Percentiles rank a stretch among this genome's conserved stretches.
Evolutionary conservation across 2,329 filamentous ascomycete species (phyloP).

Genomic region (Massarina eburnea): DNA sequence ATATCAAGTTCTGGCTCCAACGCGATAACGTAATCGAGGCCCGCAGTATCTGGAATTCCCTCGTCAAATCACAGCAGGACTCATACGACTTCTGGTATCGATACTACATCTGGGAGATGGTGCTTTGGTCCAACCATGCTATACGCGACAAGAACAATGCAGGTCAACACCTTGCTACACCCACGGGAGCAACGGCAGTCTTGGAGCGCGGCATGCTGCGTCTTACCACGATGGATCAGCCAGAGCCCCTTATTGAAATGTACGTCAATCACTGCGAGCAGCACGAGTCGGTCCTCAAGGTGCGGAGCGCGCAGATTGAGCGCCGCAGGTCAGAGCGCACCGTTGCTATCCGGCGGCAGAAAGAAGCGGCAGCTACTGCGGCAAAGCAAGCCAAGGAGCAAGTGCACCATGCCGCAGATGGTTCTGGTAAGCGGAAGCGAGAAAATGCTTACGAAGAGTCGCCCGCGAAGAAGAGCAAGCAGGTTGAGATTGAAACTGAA

Average conservation of each 20-base stretch:
- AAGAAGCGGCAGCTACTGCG: slow-evolving; percentile 63
- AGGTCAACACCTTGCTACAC: slow-evolving; percentile 56
- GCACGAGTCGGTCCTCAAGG: slow-evolving; percentile 75
- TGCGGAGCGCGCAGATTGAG: slow-evolving; percentile 73
- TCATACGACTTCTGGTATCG: slow-evolving; percentile 93
- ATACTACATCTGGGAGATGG: slow-evolving; percentile 91
- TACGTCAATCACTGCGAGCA: slow-evolving; percentile 84
- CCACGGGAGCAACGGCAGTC: slow-evolving; percentile 73
- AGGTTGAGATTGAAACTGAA: slow-evolving; percentile 35
- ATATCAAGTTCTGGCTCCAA: slow-evolving; percentile 88
- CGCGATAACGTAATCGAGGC: slow-evolving; percentile 77
- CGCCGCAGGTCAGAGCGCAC: slow-evolving; percentile 62
- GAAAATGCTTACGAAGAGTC: slow-evolving; percentile 52
- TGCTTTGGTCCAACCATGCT: slow-evolving; percentile 63
- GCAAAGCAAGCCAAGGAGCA: slow-evolving; percentile 19
- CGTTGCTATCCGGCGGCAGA: slow-evolving; percentile 59
- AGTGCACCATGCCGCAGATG: slow-evolving; percentile 46
- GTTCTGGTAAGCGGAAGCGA: slow-evolving; percentile 71
- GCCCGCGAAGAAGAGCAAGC: slow-evolving; percentile 69
- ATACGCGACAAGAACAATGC: slow-evolving; percentile 54
- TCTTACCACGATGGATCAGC: slow-evolving; percentile 68
- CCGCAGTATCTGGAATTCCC: slow-evolving; percentile 72
- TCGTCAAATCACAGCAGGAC: slow-evolving; percentile 69
- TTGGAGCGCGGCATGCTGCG: slow-evolving; percentile 69
- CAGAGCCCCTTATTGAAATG: slow-evolving; percentile 73